Evolutionary conservation across 179 eudicot species (phyloP).

Genomic region (Silene coronaria): DNA sequence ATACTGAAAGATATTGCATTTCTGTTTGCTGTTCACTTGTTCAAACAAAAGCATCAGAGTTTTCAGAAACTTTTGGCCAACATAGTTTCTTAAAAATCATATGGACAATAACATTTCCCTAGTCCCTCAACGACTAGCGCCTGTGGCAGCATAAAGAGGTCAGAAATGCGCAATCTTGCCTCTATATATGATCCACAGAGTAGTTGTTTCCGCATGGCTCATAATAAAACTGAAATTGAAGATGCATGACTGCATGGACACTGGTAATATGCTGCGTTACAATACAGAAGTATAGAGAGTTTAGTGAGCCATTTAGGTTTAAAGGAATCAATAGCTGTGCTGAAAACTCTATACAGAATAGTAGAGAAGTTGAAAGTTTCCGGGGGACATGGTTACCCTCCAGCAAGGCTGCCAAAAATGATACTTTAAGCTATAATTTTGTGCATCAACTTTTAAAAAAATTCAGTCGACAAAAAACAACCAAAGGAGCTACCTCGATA

Average conservation of each 20-base stretch:
- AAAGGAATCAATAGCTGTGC: too few relatives aligned
- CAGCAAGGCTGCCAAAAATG: not conserved
- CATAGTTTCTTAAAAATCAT: not conserved
- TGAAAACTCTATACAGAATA: too few relatives aligned
- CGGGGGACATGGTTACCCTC: not conserved
- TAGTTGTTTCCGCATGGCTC: too few relatives aligned
- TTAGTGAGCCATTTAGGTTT: too few relatives aligned
- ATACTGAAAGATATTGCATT: constrained; percentile 3
- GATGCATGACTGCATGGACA: too few relatives aligned
- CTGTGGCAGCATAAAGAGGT: not conserved
- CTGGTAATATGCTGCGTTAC: too few relatives aligned
- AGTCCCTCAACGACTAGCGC: not conserved
- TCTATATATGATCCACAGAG: not conserved
- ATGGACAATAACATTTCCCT: not conserved
- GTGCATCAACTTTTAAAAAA: not conserved
- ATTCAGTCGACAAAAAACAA: not conserved
- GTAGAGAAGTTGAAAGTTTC: too few relatives aligned
- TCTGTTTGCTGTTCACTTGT: not conserved
- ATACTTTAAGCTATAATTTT: too few relatives aligned
- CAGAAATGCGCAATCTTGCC: not conserved
- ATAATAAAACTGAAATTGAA: too few relatives aligned
- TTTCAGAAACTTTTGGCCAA: not conserved
- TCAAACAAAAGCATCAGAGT: not conserved
- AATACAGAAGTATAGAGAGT: too few relatives aligned
- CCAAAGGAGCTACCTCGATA: not conserved